phyloP scores from a whole-genome alignment of 1,139 yeast species.

The Maudiozyma humilis region DNA sequence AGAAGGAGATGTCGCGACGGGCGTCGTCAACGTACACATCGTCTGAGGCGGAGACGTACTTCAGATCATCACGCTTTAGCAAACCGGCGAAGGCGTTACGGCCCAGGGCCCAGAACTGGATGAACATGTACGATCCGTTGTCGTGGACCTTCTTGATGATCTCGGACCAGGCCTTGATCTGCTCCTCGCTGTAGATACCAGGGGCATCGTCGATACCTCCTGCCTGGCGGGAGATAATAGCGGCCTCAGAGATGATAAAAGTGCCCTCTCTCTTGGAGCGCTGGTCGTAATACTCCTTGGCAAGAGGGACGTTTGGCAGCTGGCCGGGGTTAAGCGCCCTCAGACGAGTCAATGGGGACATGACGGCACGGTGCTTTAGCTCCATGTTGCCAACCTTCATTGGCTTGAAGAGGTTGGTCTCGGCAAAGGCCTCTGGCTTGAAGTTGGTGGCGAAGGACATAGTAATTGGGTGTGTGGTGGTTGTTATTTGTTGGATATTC shows the following conservation, averaged over 20 bases:
- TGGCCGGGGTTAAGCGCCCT: constrained; percentile 33
- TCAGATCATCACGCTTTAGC: constrained; percentile 10
- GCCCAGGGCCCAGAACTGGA: constrained; percentile 56
- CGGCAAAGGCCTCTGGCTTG: constrained; percentile 22
- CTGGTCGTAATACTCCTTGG: constrained; percentile 31
- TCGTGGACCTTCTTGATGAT: constrained; percentile 44
- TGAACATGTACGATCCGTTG: constrained; percentile 42
- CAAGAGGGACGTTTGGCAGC: constrained; percentile 24
- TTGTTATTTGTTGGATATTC: no score
- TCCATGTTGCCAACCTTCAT: constrained; percentile 38
- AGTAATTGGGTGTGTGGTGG: no score
- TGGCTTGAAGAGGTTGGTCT: constrained; percentile 40
- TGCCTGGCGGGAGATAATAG: constrained; percentile 23
- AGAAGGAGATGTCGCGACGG: constrained; percentile 25
- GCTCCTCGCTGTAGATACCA: constrained; percentile 12
- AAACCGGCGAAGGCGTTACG: constrained; percentile 39
- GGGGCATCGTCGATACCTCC: constrained; percentile 14
- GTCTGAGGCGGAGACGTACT: constrained; percentile 23
- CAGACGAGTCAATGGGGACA: constrained; percentile 45
- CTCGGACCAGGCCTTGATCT: constrained; percentile 40
- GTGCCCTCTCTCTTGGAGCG: constrained; percentile 32
- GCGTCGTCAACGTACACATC: constrained; percentile 31
- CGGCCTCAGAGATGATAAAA: constrained; percentile 32
- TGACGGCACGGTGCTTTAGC: constrained; percentile 36
- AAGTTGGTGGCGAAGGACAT: constrained; percentile 13